Conservation (phyloP, 78 protist genomes). For the Andalucia godoyi region DNA sequence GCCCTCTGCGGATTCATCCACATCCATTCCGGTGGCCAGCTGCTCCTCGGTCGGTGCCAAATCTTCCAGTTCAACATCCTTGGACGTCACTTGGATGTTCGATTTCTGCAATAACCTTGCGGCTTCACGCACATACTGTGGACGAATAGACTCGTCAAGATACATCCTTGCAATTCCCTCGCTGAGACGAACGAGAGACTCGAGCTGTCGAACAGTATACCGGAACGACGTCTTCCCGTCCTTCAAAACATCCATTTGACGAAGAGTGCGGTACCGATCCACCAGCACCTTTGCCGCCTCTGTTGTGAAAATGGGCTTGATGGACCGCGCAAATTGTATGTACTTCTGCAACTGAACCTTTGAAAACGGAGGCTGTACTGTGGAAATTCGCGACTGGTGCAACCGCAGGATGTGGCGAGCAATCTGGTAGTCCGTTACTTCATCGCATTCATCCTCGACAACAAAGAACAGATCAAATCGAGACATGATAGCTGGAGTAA, state of each 20-base stretch:
- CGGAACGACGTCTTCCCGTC: slow-evolving; percentile 34
- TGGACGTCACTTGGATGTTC: no score
- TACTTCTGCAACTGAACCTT: slow-evolving; percentile 63
- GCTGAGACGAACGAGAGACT: slow-evolving; percentile 85
- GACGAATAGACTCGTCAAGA: slow-evolving; percentile 11
- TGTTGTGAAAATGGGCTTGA: slow-evolving; percentile 48
- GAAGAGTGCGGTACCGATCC: slow-evolving; percentile 28
- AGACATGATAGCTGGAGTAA: slow-evolving; percentile 93
- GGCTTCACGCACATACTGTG: neutral
- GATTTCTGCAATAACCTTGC: neutral
- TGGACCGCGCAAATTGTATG: slow-evolving; percentile 58
- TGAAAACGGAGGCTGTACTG: slow-evolving; percentile 26
- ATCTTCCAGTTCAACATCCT: no score
- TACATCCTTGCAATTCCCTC: slow-evolving; percentile 83
- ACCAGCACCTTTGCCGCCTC: slow-evolving; percentile 24
- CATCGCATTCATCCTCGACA: slow-evolving; percentile 81
- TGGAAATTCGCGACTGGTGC: slow-evolving; percentile 59
- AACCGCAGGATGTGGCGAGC: slow-evolving; percentile 85
- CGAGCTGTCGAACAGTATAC: slow-evolving; percentile 96
- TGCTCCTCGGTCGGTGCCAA: no score
- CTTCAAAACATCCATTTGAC: slow-evolving; percentile 10
- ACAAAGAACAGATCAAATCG: slow-evolving; percentile 98
- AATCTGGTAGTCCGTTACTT: slow-evolving; percentile 65
- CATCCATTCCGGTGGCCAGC: no score
- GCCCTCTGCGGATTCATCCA: no score